These are phyloP conservation scores for Salicornia ramosissima DNA, from an alignment of 148 eudicot genomes.

Conservation along the genomic window DNA sequence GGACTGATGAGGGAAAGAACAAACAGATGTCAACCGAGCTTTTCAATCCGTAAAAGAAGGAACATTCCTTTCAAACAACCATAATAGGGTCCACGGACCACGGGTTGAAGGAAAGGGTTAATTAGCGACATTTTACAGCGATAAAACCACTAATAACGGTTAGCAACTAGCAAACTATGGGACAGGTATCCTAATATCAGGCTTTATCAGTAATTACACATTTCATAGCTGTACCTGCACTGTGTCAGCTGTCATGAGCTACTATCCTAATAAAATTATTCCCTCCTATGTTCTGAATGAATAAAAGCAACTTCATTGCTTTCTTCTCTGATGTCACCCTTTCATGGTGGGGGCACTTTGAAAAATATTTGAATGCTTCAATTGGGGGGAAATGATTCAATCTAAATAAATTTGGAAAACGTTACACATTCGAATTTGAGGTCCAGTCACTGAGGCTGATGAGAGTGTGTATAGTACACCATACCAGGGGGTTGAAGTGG, in stretches of 20 bases:
- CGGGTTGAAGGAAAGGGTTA: too few species aligned
- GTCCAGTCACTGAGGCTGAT: conserved; percentile 45
- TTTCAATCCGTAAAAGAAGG: not conserved
- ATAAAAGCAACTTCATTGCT: conserved; percentile 7
- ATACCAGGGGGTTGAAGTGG: conserved; percentile 79
- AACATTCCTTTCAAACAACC: too few species aligned
- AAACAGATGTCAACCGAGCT: not conserved
- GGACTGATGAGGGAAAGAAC: too few species aligned
- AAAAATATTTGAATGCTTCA: conserved; percentile 10
- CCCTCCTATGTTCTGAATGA: conserved; percentile 11
- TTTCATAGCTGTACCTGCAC: conserved; percentile 9
- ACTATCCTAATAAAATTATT: conserved; percentile 9
- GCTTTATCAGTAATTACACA: conserved; percentile 19
- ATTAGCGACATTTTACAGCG: not conserved
- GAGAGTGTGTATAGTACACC: conserved; percentile 62
- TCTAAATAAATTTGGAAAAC: not conserved
- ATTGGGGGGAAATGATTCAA: not conserved
- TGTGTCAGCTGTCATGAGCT: conserved; percentile 5
- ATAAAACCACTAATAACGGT: not conserved
- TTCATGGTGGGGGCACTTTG: not conserved
- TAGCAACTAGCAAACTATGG: conserved; percentile 2
- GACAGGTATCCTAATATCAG: conserved; percentile 12
- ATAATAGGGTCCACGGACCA: not conserved
- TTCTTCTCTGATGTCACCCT: conserved; percentile 3
- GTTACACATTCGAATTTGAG: conserved; percentile 1